These are phyloP conservation scores for Monilinia vaccinii-corymbosi DNA, from an alignment of 2,329 filamentous ascomycete genomes.

Conservation along the genomic window DNA sequence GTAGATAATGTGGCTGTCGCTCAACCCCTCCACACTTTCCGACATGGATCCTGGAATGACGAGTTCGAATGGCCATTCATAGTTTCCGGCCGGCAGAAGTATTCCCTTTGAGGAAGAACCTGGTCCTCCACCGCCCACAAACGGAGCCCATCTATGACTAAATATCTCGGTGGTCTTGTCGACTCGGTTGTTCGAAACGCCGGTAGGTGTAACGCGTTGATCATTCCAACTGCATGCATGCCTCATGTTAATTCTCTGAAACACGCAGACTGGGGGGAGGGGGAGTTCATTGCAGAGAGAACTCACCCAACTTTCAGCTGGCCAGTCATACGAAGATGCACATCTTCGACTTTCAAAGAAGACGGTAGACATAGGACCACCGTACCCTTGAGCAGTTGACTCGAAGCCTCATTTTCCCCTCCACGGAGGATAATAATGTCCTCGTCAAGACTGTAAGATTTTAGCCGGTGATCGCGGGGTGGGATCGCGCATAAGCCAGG, in stretches of 20 bases:
- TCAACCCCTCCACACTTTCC: constrained; percentile 85
- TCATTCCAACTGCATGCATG: constrained; percentile 41
- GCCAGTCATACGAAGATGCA: constrained; percentile 63
- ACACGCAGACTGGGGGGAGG: neutral
- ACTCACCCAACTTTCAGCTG: constrained; percentile 60
- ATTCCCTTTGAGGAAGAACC: constrained; percentile 41
- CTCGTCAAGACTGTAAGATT: constrained; percentile 55
- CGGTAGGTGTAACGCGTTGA: constrained; percentile 44
- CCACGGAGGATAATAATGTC: constrained; percentile 75
- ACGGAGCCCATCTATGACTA: constrained; percentile 60
- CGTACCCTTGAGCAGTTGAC: constrained; percentile 63
- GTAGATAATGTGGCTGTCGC: constrained; percentile 81
- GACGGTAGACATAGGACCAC: constrained; percentile 65
- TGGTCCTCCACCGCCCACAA: constrained; percentile 45
- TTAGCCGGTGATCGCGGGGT: constrained; percentile 10
- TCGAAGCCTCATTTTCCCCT: constrained; percentile 63
- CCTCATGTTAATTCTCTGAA: neutral
- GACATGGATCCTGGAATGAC: constrained; percentile 62
- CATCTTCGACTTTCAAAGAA: constrained; percentile 61
- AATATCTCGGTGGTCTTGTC: constrained; percentile 53
- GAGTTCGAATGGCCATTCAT: constrained; percentile 74
- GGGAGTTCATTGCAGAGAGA: neutral
- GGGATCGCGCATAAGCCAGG: neutral
- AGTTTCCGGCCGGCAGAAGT: constrained; percentile 62
- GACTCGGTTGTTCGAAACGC: constrained; percentile 49